phyloP scores from a whole-genome alignment of 2,329 filamentous ascomycete species.

The Ceratocystis diversiconidia region DNA sequence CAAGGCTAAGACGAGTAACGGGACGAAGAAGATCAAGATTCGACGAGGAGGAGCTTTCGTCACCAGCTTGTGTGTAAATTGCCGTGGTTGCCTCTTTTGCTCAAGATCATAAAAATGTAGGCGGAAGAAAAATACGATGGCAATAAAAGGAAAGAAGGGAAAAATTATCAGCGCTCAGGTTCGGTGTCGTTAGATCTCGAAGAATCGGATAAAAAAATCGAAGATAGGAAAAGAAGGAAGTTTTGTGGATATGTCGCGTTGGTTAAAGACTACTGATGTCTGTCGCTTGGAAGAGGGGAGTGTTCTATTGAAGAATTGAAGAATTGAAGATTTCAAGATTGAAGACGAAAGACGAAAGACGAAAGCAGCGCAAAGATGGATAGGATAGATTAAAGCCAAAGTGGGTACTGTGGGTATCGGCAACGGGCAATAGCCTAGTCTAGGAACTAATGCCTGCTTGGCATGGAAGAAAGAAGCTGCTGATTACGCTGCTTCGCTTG shows the following conservation, averaged over 20 bases:
- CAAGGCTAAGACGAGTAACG: neutral
- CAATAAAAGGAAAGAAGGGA: neutral
- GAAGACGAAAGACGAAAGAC: neutral
- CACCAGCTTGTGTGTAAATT: neutral
- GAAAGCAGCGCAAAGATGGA: neutral
- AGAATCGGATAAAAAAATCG: neutral
- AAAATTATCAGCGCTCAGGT: neutral
- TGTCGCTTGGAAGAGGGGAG: neutral
- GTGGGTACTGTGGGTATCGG: constrained; percentile 1
- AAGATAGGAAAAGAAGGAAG: neutral
- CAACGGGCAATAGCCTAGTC: neutral
- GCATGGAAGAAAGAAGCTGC: constrained; percentile 7
- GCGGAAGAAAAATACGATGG: neutral
- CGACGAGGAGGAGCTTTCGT: constrained; percentile 10
- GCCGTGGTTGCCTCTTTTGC: neutral
- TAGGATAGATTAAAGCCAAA: neutral
- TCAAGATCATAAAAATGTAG: neutral
- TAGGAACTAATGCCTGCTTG: constrained; percentile 3
- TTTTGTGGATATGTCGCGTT: neutral
- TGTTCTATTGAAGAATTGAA: neutral
- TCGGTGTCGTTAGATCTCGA: neutral
- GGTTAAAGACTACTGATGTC: neutral
- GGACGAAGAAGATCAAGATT: constrained; percentile 7
- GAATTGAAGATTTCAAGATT: neutral
- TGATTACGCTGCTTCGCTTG: constrained; percentile 10